Conservation (phyloP, 805 yeast species). For the Brettanomyces anomalus region DNA sequence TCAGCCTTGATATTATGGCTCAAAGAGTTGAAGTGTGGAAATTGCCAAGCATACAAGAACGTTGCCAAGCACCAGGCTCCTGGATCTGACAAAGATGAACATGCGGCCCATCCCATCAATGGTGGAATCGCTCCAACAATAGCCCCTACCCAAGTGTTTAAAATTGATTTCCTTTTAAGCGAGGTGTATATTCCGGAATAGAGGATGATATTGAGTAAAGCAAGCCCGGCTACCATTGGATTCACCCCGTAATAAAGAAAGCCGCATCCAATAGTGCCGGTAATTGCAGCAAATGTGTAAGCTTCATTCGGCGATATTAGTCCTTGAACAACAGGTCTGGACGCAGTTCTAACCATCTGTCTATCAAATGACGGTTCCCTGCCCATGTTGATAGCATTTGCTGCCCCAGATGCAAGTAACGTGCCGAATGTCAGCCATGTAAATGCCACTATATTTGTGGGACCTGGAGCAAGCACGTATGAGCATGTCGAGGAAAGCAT, state of each 20-base stretch:
- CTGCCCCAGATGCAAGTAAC: slow-evolving; percentile 81
- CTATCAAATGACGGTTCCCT: slow-evolving; percentile 87
- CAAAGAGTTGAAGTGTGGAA: slow-evolving; percentile 92
- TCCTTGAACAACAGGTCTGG: slow-evolving; percentile 88
- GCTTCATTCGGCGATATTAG: slow-evolving; percentile 69
- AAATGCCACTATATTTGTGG: slow-evolving; percentile 65
- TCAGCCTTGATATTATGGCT: slow-evolving; percentile 84
- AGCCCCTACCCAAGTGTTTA: slow-evolving; percentile 98
- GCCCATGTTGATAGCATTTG: slow-evolving; percentile 96
- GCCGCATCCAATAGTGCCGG: slow-evolving; percentile 65
- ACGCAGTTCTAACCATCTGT: slow-evolving; percentile 78
- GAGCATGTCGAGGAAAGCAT: slow-evolving; percentile 90
- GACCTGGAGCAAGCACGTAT: slow-evolving; percentile 82
- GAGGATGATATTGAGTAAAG: slow-evolving; percentile 66
- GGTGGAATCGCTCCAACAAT: slow-evolving; percentile 99
- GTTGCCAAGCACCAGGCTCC: slow-evolving; percentile 95
- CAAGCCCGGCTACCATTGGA: slow-evolving; percentile 75
- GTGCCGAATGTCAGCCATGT: slow-evolving; percentile 77
- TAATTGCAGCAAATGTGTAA: slow-evolving; percentile 61
- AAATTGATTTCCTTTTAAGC: slow-evolving; percentile 70
- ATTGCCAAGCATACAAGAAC: slow-evolving; percentile 92
- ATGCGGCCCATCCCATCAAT: slow-evolving; percentile 98
- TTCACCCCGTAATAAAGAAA: slow-evolving; percentile 76
- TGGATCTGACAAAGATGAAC: slow-evolving; percentile 70
- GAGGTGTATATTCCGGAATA: slow-evolving; percentile 92